Evolutionary conservation across 176 grass and related monocot genomes (phyloP), one percentile per base, ranked within the genome.

Genomic region (Triticum urartu): DNA sequence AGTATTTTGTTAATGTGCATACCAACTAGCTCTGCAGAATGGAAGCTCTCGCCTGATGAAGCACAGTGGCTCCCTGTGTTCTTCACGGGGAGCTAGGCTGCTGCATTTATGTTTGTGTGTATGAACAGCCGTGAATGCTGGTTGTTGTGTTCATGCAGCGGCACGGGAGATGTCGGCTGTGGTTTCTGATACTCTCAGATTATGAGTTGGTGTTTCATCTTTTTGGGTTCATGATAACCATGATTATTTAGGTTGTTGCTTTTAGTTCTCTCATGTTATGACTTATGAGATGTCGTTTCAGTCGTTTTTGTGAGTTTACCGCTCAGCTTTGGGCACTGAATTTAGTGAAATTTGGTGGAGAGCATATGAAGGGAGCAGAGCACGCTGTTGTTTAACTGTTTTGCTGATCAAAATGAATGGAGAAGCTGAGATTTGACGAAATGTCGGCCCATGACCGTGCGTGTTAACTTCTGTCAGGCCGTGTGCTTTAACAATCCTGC

Each of bases 91-190:
- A 40, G 54, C 32, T 30, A 40, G 61, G 50, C 20, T 62, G 68
- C 0, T 69, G 61, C 85, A 84, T 91, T 91, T 75, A 91, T 88
- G 73, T 77, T 1, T 54, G 2, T 14, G 76, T 52, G 22, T 85
- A 25, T 87, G 25, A 22, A 25, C 66, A 8, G 18, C 6, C n/a
- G 42, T 13, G 45, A 66, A 22, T 86, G 83, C 79, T 83, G 24
- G 14, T 25, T 18, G 65, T 38, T 25, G 74, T 28, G 47, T 35
- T 9, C 7, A 34, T 75, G 68, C 56, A 1, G 11, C 12, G 14
- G 86, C 35, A 26, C 68, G 67, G 59, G 72, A 78, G 56, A 21
- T 21, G 18, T 8, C 7, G 36, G 76, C 15, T 79, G 40, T 64
- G 22, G 36, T 20, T 68, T 52, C 1, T 52, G 48, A 15, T 32